These are phyloP conservation scores for Sedum album DNA, from an alignment of 164 flowering plant species.

Conservation along the genomic window DNA sequence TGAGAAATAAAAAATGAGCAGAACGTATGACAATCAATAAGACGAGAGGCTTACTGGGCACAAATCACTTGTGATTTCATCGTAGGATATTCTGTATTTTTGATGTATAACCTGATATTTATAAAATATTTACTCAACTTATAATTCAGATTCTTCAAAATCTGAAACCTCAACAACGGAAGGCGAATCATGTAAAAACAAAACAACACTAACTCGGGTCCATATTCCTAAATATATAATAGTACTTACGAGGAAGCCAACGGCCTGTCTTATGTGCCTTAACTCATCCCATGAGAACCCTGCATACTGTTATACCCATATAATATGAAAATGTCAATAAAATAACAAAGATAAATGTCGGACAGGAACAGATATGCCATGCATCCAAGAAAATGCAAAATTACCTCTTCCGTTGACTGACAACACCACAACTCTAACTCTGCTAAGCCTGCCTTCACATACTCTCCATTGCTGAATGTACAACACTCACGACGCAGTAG, in stretches of 20 bases:
- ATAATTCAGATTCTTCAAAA: not conserved
- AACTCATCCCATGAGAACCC: constrained; percentile 73
- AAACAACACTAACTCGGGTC: not conserved
- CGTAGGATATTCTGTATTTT: constrained; percentile 61
- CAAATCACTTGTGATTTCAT: constrained; percentile 55
- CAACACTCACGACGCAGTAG: constrained; percentile 77
- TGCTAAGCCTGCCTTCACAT: constrained; percentile 60
- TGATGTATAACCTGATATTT: constrained; percentile 65
- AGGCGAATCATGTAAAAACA: not conserved
- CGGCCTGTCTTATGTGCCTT: constrained; percentile 61
- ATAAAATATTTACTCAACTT: not conserved
- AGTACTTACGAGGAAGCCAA: constrained; percentile 58
- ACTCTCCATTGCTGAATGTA: constrained; percentile 69
- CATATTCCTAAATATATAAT: not conserved
- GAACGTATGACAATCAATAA: not conserved
- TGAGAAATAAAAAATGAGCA: constrained; percentile 8
- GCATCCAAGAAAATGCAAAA: not conserved
- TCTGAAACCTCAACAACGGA: not conserved
- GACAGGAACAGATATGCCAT: not conserved
- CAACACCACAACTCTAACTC: constrained; percentile 68
- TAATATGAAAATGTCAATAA: not conserved
- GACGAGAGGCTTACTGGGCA: constrained; percentile 48
- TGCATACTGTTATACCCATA: constrained; percentile 43
- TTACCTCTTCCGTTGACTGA: constrained; percentile 55
- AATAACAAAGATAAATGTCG: not conserved